Evolutionary conservation across 139 green algal genomes (phyloP).

Genomic region (Chlamydomonas sp.): DNA sequence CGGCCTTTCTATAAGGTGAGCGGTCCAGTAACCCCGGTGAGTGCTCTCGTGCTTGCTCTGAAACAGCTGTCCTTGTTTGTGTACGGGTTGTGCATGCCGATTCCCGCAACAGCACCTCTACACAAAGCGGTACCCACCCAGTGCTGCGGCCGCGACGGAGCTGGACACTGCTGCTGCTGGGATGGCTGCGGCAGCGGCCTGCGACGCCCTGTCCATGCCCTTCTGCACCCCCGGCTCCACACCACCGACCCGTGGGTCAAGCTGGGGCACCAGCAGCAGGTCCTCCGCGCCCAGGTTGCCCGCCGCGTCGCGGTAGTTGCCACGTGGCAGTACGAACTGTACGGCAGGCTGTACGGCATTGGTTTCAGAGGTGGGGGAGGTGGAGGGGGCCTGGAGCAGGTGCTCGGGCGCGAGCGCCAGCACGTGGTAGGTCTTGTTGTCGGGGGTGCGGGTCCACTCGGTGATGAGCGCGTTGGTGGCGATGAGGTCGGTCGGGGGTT

Average conservation of each 20-base stretch:
- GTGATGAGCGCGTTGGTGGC: neutral
- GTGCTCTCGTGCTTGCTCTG: no score
- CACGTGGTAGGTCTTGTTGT: conserved; percentile 4
- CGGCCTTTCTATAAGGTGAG: no score
- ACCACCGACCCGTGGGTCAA: neutral
- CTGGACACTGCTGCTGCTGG: neutral
- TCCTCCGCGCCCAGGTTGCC: neutral
- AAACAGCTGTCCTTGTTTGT: no score
- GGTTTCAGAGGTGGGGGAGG: neutral
- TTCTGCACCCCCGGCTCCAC: neutral
- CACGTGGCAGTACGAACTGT: neutral
- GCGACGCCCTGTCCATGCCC: neutral
- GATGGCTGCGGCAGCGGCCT: neutral
- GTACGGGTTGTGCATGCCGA: no score
- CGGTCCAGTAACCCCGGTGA: no score
- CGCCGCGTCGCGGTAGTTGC: conserved; percentile 4
- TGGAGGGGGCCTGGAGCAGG: neutral
- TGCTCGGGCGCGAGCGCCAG: neutral
- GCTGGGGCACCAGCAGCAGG: neutral
- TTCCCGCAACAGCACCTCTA: neutral
- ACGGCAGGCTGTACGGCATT: neutral
- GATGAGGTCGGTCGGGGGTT: neutral
- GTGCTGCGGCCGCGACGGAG: neutral
- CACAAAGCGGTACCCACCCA: neutral
- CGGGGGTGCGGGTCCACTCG: neutral